Conservation (phyloP, 345 rosid genomes). For the Gossypium turneri region DNA sequence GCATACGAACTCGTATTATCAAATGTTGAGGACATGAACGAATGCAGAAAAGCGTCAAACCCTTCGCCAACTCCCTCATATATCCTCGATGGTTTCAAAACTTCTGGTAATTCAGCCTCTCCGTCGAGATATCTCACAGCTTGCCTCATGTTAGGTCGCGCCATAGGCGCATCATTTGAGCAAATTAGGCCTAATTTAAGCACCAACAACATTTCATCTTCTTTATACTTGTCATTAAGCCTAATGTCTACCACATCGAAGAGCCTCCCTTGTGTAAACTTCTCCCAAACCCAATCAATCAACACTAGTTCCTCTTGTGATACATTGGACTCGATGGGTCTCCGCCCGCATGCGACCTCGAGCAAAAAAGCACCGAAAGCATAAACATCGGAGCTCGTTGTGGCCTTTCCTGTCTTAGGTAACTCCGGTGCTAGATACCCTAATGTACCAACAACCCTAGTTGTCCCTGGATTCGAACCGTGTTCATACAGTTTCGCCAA, state of each 20-base stretch:
- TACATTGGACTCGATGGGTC: background rate
- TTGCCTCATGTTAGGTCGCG: background rate
- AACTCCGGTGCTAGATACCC: constrained; percentile 91
- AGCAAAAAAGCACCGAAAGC: constrained; percentile 82
- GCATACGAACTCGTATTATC: too few relatives aligned
- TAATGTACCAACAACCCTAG: constrained; percentile 80
- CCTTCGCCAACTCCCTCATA: too few relatives aligned
- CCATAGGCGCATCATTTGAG: background rate
- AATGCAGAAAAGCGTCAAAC: too few relatives aligned
- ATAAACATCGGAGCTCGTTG: constrained; percentile 64
- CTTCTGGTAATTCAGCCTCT: background rate
- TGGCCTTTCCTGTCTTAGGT: constrained; percentile 72
- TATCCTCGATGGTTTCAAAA: background rate
- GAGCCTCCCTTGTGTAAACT: background rate
- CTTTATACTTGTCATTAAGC: background rate
- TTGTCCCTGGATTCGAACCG: constrained; percentile 71
- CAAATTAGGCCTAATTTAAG: constrained; percentile 1
- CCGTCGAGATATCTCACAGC: background rate
- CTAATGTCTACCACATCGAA: background rate
- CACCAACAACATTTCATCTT: background rate
- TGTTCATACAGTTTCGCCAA: constrained; percentile 76
- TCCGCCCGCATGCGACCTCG: constrained; percentile 32
- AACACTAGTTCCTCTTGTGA: background rate
- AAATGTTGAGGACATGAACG: too few relatives aligned
- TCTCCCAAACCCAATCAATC: background rate